These are phyloP conservation scores for Sisymbrium irio DNA, from an alignment of 345 rosid species.

Conservation along the genomic window DNA sequence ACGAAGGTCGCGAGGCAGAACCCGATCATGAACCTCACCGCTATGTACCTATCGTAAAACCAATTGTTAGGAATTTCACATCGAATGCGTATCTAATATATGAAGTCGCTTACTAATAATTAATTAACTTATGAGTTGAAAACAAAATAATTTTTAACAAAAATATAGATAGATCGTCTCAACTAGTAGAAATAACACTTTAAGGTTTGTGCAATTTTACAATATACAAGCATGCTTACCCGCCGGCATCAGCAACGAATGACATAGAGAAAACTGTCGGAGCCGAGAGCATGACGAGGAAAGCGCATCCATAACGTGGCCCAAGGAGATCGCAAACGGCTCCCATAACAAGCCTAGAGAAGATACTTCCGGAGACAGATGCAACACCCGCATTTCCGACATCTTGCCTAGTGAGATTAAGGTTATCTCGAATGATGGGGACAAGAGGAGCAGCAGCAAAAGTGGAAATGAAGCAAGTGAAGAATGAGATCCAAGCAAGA, in stretches of 20 bases:
- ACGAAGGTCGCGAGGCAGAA: conserved; percentile 90
- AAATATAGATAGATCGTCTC: not conserved
- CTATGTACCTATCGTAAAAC: conserved; percentile 39
- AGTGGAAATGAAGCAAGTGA: conserved; percentile 81
- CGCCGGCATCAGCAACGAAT: conserved; percentile 55
- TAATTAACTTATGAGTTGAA: not conserved
- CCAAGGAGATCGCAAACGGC: conserved; percentile 81
- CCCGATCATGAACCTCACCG: conserved; percentile 88
- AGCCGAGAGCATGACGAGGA: conserved; percentile 74
- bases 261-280: conserved; percentile 92
- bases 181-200: not conserved
- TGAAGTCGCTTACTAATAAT: not conserved
- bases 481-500: conserved; percentile 91
- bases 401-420: conserved; percentile 59
- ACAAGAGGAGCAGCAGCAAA: conserved; percentile 93
- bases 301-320: conserved; percentile 84
- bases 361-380: conserved; percentile 85
- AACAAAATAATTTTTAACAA: not conserved
- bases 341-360: conserved; percentile 93
- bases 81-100: not conserved
- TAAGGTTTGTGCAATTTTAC: not conserved
- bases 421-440: conserved; percentile 83
- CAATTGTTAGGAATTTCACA: not conserved
- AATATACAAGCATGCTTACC: conserved; percentile 28
- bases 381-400: conserved; percentile 90